Base-by-base conservation (phyloP, 1,139 yeast species). In the Pichia sp. region DNA sequence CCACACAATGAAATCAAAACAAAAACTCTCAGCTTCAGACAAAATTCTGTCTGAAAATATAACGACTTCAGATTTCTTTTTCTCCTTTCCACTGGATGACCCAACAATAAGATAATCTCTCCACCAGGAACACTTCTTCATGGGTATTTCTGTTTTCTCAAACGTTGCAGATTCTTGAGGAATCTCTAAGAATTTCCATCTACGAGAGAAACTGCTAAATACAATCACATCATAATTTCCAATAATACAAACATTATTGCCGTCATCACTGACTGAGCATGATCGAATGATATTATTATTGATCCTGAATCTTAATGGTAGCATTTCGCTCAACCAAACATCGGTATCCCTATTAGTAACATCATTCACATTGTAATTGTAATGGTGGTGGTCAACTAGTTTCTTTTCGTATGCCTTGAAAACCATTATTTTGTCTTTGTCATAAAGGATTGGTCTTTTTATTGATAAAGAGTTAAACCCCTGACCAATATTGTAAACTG, bases 251-350 rank as follows among this genome's bases (percentile, higher is more conserved):
- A 73, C 59, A 48, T 59, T 62, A 43, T 66, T 63, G 1, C 75
- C 76, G 61, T 72, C 73, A 49, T 67, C 69, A 44, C 73, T 70
- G 3, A 68, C 64, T 0, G 72, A 62, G 10, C 67, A 62, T 40
- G 67, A 61, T 10, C 62, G 52, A 3, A 74, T 68, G 13, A 54
- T 58, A 32, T 54, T 47, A 52, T 69, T 69, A 32, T 59, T 58
- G 19, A 67, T 49, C 40, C 60, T 61, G 50, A 69, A 70, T 1
- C 54, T 41, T 4, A 64, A 46, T 3, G 73, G 73, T 13, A 69
- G 44, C 58, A 60, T 58, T 47, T 64, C 62, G 26, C 52, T 58
- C n/a, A 62, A 46, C 72, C 72, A 70, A 8, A 67, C 55, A 49
- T 65, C 63, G 1, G 69, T 59, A 42, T 68, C 70, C 45, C 65